These are phyloP conservation scores for Cyclotella atomus DNA, from an alignment of 108 stramenopile species.

Conservation along the genomic window DNA sequence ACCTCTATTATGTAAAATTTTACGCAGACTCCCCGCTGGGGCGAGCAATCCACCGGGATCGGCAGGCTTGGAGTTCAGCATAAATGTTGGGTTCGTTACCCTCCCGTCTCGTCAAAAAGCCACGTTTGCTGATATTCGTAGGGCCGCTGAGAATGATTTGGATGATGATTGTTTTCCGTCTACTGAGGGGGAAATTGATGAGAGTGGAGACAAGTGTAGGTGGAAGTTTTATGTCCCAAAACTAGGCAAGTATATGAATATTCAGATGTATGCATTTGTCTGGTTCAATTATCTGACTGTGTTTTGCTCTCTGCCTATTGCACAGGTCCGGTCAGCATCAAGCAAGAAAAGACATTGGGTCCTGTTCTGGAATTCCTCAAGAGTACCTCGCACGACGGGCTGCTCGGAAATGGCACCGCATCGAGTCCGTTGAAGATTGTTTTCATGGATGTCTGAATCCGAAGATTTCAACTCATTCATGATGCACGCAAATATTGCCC, in stretches of 20 bases:
- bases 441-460: constrained; percentile 24
- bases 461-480: too few species aligned
- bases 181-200: constrained; percentile 5
- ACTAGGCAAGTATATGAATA: too few species aligned
- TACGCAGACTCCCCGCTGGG: constrained; percentile 16
- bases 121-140: constrained; percentile 68
- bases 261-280: too few species aligned
- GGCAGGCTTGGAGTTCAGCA: constrained; percentile 40
- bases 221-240: constrained; percentile 82
- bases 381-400: constrained; percentile 43
- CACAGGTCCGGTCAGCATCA: constrained; percentile 60
- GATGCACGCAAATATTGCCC: too few species aligned
- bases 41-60: not conserved
- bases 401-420: constrained; percentile 64
- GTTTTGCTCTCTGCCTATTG: too few species aligned
- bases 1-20: constrained; percentile 46
- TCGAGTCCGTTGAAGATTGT: constrained; percentile 62
- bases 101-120: constrained; percentile 55
- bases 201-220: not conserved
- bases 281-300: too few species aligned
- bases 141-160: constrained; percentile 61
- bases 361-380: constrained; percentile 64
- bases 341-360: constrained; percentile 71
- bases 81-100: constrained; percentile 75
- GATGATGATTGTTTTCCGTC: constrained; percentile 56